Base-by-base conservation (phyloP, 495 filamentous ascomycete genomes). In the Eremomyces bilateralis region DNA sequence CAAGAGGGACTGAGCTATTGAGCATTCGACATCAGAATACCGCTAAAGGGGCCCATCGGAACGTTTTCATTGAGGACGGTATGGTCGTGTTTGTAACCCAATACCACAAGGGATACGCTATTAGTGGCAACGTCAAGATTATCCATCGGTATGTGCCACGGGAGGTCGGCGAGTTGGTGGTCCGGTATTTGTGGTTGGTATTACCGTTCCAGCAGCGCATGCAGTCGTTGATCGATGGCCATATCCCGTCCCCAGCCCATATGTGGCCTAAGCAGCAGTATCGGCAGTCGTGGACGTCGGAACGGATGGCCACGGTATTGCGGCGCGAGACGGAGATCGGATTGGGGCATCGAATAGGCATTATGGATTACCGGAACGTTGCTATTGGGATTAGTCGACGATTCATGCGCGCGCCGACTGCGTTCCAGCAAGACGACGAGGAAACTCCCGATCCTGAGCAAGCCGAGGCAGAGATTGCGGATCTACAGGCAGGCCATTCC, bases 1-100 rank as follows among this genome's bases (percentile, higher is more conserved):
- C 36, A 4, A 36, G 53, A 11, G 45, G 39, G 3, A 41, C 37
- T 0, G 47, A 58, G 46, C 24, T 58, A 4, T 29, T 56, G 2
- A 49, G 34, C 17, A 21, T 56, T 11, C 24, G 19, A 16, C 27
- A 41, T 22, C n/a, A 21, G 6, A 42, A 42, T 21, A 41, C 24
- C 6, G 25, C 27, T 3, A 24, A 31, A 15, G 29, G 39, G 4
- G 39, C 21, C 13, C 15, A 21, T 8, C 4, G 35, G 18, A 22
- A 22, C 15, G 3, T 41, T 19, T 41, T 41, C 20, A 21, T 41
- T 4, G 28, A 42, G 29, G 36, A 42, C 19, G 21, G 40, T 6
- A 4, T 28, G 24, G 31, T 42, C 2, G 40, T 40, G 29, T 39
- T 33, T 17, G 40, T 35, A 20, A 40, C 36, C 4, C 4, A 17